Conservation (phyloP, 1,284 basidiomycete genomes). For the Taiwanofungus camphoratus region DNA sequence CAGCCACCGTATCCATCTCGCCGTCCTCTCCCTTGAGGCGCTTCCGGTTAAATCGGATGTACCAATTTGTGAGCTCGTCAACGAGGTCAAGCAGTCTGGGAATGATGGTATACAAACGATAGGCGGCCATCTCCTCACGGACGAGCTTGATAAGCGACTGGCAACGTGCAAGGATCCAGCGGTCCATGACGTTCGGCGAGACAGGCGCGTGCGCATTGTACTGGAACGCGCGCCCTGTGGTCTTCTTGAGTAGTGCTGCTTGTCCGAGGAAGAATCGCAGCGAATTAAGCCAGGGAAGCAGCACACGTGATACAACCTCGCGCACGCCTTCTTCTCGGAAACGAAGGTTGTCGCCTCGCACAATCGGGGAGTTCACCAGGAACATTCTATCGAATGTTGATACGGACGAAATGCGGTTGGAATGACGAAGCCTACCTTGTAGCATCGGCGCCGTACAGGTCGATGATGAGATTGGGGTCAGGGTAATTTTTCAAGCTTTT, state of each 20-base stretch:
- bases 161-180: constrained; percentile 96
- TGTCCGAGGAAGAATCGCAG: constrained; percentile 99
- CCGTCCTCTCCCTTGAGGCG: constrained; percentile 96
- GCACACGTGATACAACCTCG: constrained; percentile 91
- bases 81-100: constrained; percentile 90
- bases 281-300: constrained; percentile 98
- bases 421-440: constrained; percentile 56
- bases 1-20: constrained; percentile 81
- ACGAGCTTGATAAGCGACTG: constrained; percentile 95
- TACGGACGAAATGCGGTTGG: background rate
- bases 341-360: constrained; percentile 94
- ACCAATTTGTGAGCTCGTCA: constrained; percentile 99
- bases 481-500: constrained; percentile 98
- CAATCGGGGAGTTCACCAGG: constrained; percentile 98
- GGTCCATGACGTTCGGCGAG: constrained; percentile 95
- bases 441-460: constrained; percentile 94
- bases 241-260: constrained; percentile 84
- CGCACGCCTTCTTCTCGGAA: constrained; percentile 99
- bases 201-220: constrained; percentile 86
- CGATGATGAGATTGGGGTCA: constrained; percentile 90
- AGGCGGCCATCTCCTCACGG: constrained; percentile 92
- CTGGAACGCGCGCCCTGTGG: constrained; percentile 72
- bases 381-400: constrained; percentile 66
- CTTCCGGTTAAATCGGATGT: constrained; percentile 97
- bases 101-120: constrained; percentile 97